phyloP scores from a whole-genome alignment of 495 filamentous ascomycete genomes.

The Daldinia decipiens region DNA sequence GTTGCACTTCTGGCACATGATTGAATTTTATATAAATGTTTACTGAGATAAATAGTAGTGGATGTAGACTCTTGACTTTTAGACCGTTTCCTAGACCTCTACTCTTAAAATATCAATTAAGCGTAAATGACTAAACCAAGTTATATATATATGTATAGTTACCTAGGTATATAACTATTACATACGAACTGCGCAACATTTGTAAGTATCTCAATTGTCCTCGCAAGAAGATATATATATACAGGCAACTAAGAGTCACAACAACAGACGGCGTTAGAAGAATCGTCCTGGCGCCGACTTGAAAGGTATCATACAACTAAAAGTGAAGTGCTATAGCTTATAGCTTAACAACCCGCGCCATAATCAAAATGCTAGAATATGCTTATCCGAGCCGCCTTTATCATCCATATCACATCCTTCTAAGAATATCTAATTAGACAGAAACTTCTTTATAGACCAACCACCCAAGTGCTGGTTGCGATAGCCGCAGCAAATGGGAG shows the following conservation, averaged over 20 bases:
- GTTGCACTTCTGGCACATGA: slow-evolving; percentile 19
- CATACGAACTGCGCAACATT: background rate
- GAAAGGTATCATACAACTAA: slow-evolving; percentile 8
- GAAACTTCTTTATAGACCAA: slow-evolving; percentile 22
- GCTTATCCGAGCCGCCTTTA: background rate
- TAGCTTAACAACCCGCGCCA: background rate
- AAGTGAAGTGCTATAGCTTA: background rate
- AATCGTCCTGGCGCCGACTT: background rate
- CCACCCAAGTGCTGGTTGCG: slow-evolving; percentile 32
- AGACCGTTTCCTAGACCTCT: background rate
- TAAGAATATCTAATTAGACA: slow-evolving; percentile 4
- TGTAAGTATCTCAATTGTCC: background rate
- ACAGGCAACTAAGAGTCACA: background rate
- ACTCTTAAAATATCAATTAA: background rate
- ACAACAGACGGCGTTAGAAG: background rate
- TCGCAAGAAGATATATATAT: background rate
- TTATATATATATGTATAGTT: background rate
- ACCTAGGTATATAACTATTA: too few species aligned
- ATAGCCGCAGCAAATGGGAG: slow-evolving; percentile 32
- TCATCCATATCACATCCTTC: background rate
- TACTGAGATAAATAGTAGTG: too few species aligned
- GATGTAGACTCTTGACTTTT: background rate
- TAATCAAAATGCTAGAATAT: slow-evolving; percentile 15
- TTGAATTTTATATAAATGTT: background rate
- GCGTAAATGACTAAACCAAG: background rate